Percentiles rank a stretch among this genome's conserved stretches.
These are phyloP conservation scores for Auriscalpium orientale DNA, from an alignment of 768 basidiomycete species.

Conservation along the genomic window DNA sequence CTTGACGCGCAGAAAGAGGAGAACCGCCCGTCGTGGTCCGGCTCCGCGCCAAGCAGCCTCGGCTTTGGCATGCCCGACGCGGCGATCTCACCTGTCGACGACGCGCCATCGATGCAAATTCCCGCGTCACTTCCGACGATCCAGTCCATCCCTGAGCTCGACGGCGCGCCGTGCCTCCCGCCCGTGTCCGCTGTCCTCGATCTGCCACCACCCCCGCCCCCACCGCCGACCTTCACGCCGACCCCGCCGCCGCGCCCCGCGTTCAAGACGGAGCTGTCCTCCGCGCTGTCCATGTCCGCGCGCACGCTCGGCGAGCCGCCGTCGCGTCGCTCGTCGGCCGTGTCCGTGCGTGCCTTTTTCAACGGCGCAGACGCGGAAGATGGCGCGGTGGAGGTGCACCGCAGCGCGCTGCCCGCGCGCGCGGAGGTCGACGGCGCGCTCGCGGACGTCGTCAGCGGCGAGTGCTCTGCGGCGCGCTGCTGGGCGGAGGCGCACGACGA, in stretches of 20 bases:
- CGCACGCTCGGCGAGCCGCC: constrained; percentile 8
- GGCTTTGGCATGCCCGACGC: constrained; percentile 33
- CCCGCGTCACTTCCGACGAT: constrained; percentile 21
- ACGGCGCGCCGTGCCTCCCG: constrained; percentile 5
- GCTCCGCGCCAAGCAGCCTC: constrained; percentile 58
- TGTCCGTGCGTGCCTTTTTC: constrained; percentile 56
- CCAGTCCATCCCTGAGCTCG: constrained; percentile 24
- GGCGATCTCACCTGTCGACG: constrained; percentile 25
- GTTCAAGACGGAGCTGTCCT: not conserved
- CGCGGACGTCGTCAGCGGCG: constrained; percentile 73
- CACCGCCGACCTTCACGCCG: not conserved
- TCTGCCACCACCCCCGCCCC: not conserved
- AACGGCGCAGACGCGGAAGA: constrained; percentile 28
- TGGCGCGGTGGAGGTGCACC: constrained; percentile 53
- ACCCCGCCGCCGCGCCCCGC: not conserved
- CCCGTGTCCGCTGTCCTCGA: not conserved
- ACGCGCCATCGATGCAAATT: constrained; percentile 4
- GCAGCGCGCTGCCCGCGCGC: constrained; percentile 58
- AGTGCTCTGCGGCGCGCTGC: constrained; percentile 59
- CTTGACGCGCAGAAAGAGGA: constrained; percentile 39
- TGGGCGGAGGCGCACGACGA: constrained; percentile 57
- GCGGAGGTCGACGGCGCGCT: constrained; percentile 70
- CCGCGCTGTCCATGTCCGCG: not conserved
- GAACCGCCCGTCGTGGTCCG: constrained; percentile 38
- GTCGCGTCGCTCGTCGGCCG: constrained; percentile 51